Conservation (phyloP, 2,329 filamentous ascomycete species). For the Zymoseptoria ardabiliae region DNA sequence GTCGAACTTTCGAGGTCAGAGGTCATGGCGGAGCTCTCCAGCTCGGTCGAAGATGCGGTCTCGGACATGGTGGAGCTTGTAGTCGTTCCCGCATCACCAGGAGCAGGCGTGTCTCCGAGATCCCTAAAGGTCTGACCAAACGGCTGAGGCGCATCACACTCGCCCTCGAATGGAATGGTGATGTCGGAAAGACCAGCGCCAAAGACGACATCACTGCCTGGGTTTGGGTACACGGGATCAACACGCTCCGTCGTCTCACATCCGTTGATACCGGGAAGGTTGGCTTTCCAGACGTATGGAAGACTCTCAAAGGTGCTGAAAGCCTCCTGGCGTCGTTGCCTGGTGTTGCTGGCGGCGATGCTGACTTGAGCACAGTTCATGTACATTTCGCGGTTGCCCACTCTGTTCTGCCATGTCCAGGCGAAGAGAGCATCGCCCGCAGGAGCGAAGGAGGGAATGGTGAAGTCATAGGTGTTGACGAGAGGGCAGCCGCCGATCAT, state of each 20-base stretch:
- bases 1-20: not conserved
- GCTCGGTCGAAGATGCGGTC: not conserved
- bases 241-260: conserved; percentile 34
- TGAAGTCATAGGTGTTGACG: conserved; percentile 54
- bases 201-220: conserved; percentile 36
- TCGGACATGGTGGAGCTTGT: not conserved
- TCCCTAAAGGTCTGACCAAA: conserved; percentile 24
- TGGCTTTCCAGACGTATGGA: conserved; percentile 39
- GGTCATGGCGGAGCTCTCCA: not conserved
- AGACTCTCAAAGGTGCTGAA: conserved; percentile 26
- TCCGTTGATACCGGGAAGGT: conserved; percentile 34
- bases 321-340: conserved; percentile 12
- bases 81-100: conserved; percentile 2
- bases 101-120: conserved; percentile 6
- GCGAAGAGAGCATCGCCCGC: conserved; percentile 56
- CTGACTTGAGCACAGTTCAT: conserved; percentile 30
- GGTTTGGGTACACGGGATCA: conserved; percentile 36
- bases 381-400: conserved; percentile 75
- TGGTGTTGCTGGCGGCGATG: conserved; percentile 37
- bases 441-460: conserved; percentile 57
- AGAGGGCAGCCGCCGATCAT: conserved; percentile 53
- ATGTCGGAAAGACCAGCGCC: conserved; percentile 28
- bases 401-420: conserved; percentile 51
- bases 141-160: conserved; percentile 26
- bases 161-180: conserved; percentile 20